phyloP scores from a whole-genome alignment of 169 alveolate species.

The Cyclospora cayetanensis region DNA sequence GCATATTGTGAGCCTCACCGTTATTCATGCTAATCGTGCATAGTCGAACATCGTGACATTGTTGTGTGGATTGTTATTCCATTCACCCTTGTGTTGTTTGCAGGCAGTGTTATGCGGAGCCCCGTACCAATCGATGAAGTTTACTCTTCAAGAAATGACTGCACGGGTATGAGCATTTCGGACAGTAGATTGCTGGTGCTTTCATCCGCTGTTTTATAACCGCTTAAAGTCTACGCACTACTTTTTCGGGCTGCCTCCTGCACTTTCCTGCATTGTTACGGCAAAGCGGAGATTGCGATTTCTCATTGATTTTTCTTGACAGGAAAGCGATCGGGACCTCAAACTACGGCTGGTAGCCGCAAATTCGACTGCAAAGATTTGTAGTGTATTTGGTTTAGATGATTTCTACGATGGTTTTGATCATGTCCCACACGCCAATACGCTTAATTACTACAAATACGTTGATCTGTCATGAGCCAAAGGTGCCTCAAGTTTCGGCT shows the following conservation, averaged over 20 bases:
- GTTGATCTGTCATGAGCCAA: neutral
- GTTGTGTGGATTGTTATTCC: too few relatives aligned
- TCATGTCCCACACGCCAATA: conserved; percentile 61
- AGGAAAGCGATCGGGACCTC: conserved; percentile 36
- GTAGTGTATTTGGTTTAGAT: conserved; percentile 52
- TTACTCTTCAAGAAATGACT: conserved; percentile 67
- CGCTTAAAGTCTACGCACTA: neutral
- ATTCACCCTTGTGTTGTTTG: neutral
- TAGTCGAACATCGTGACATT: too few relatives aligned
- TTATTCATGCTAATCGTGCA: too few relatives aligned
- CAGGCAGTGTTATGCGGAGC: conserved; percentile 68
- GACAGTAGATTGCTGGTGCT: neutral
- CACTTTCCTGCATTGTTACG: neutral
- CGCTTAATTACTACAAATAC: conserved; percentile 46
- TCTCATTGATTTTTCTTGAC: neutral
- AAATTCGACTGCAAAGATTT: conserved; percentile 53
- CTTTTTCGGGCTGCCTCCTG: neutral
- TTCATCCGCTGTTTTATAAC: neutral
- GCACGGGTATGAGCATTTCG: conserved; percentile 45
- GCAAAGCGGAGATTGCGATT: neutral
- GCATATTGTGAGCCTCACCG: too few relatives aligned
- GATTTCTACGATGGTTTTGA: conserved; percentile 33
- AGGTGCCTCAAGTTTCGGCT: neutral
- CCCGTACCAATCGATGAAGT: conserved; percentile 67
- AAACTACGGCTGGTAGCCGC: conserved; percentile 49